Evolutionary conservation across 2,329 filamentous ascomycete species (phyloP).

Genomic region (Trichoderma semiorbis): DNA sequence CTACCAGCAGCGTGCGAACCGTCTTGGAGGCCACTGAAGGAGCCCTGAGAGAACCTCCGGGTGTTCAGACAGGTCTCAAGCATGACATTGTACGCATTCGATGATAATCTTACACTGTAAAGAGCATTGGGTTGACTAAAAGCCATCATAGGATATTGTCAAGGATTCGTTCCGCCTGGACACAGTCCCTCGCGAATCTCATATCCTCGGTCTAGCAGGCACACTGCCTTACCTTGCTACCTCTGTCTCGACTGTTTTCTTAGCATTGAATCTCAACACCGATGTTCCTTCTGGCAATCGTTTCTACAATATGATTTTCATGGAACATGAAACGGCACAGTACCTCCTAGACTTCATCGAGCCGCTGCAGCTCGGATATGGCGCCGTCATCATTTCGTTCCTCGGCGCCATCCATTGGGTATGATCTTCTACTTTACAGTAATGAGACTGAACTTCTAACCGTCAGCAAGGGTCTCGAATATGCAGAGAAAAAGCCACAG

Average conservation of each 20-base stretch:
- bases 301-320: constrained; percentile 49
- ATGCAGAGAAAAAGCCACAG: constrained; percentile 63
- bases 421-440: background rate
- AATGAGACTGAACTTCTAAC: background rate
- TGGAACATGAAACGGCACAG: constrained; percentile 69
- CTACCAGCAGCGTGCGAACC: constrained; percentile 53
- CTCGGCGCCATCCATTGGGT: constrained; percentile 89
- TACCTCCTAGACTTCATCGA: constrained; percentile 72
- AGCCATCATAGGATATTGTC: constrained; percentile 52
- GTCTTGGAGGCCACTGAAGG: constrained; percentile 40
- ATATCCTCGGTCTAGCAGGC: constrained; percentile 69
- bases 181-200: constrained; percentile 64
- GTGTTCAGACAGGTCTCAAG: constrained; percentile 36
- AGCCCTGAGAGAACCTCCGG: constrained; percentile 24
- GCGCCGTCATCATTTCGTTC: constrained; percentile 90
- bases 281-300: constrained; percentile 57
- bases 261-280: constrained; percentile 79
- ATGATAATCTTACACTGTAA: constrained; percentile 15
- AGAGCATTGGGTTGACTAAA: background rate
- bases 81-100: constrained; percentile 53
- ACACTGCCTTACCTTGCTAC: constrained; percentile 83
- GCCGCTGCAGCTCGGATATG: constrained; percentile 86
- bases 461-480: constrained; percentile 65
- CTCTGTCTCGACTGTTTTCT: constrained; percentile 75
- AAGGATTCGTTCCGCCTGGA: constrained; percentile 65